Base-by-base conservation (phyloP, 257 asterid genomes). In the Osmanthus fragrans region DNA sequence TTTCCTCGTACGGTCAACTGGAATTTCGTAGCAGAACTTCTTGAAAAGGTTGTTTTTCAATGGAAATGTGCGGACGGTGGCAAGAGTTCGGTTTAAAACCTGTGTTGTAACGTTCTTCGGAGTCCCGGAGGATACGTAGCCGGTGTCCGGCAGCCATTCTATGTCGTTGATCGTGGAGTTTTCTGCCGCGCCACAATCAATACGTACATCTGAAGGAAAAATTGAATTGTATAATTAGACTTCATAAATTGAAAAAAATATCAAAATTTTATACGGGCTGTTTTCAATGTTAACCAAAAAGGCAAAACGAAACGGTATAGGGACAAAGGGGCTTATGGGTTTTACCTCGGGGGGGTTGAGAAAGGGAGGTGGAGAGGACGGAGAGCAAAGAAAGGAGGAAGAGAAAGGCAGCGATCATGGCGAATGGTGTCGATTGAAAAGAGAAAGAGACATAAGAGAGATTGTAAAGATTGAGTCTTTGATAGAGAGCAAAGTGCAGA, bases 21-120 rank as follows among this genome's bases (percentile, higher is more conserved):
- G 93, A 71, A 94, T 75, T 72, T 85, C 92, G 60, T 94, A 94
- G 82, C 98, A 94, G 91, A 92, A 94, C 70, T 94, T 94, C 90
- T 87, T 91, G 81, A 85, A 81, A 51, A 84, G 27, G 66, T 86
- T 92, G 88, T 84, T 77, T 45, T 56, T 79, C 8, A 84, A 67
- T 15, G 97, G 97, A 73, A 94, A 94, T 25, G 95, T 88, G 4
- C 97, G 92, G 30, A 87, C 90, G 33, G 93, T 92, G 19, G 94
- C 34, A 2, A 94, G 90, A 16, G 85, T 85, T 13, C 79, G 79
- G 63, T 66, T 51, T 65, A 82, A 49, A 25, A 7, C 92, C 25
- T 70, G 82, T 25, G n/a, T 23, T 12, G 85, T 27, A 25, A 89
- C 64, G 56, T 23, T 68, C 84, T 82, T 91, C 64, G 92, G 54